A percentile compares a stretch with the other conserved stretches of the same genome.
Evolutionary conservation across 192 early-diverging fungal species (phyloP).

Genomic region (Backusella tarrabulga): DNA sequence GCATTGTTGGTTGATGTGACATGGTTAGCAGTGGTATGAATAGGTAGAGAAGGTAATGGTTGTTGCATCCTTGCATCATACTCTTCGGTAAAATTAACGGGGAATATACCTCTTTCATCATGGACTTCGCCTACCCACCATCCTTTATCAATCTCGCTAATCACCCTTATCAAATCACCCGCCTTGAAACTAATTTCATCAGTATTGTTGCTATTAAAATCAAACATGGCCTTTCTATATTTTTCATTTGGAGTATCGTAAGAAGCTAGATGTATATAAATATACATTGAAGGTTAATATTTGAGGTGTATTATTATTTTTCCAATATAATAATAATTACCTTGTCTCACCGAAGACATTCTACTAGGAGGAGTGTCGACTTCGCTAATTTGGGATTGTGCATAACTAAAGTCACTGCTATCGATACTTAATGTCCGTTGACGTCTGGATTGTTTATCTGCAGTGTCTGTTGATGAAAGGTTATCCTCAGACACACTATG

Average conservation of each 20-base stretch:
- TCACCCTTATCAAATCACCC: slow-evolving; percentile 87
- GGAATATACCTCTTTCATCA: slow-evolving; percentile 83
- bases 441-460: background rate
- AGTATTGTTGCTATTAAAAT: slow-evolving; percentile 77
- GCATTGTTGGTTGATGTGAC: background rate
- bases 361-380: background rate
- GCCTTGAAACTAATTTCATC: slow-evolving; percentile 82
- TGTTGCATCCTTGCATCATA: background rate
- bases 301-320: background rate
- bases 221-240: slow-evolving; percentile 71
- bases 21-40: background rate
- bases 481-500: background rate
- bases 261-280: background rate
- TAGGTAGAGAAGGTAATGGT: background rate
- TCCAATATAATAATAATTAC: background rate
- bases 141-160: slow-evolving; percentile 85
- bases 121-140: slow-evolving; percentile 94
- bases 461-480: background rate
- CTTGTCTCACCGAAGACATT: slow-evolving; percentile 1
- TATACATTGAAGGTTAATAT: background rate
- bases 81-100: slow-evolving; percentile 86
- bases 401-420: background rate
- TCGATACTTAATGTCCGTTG: background rate
- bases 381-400: background rate
- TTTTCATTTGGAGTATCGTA: slow-evolving; percentile 36